These are phyloP conservation scores for Arthrobotrys pseudoclavata DNA, from an alignment of 2,329 filamentous ascomycete species.

Conservation along the genomic window DNA sequence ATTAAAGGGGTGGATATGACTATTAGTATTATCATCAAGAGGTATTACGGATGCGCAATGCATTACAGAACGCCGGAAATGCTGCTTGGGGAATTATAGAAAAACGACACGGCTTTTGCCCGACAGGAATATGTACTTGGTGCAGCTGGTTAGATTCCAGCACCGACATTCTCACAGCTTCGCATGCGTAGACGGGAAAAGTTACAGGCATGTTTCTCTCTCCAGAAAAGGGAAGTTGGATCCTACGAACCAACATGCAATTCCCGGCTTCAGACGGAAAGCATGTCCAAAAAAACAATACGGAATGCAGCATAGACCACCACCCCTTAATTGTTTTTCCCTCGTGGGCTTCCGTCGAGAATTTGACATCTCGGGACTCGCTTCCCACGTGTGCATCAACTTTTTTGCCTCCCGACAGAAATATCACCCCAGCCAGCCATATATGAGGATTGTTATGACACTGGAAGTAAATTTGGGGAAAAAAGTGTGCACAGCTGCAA, in stretches of 20 bases:
- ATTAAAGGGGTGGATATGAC: constrained; percentile 6
- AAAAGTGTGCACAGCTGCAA: constrained; percentile 8
- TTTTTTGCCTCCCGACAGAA: background rate
- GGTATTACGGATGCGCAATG: constrained; percentile 16
- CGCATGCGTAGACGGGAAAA: background rate
- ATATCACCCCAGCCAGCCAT: constrained; percentile 10
- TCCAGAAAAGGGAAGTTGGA: constrained; percentile 44
- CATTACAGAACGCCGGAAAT: constrained; percentile 16
- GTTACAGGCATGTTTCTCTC: constrained; percentile 1
- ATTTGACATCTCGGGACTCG: constrained; percentile 54
- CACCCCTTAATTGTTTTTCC: background rate
- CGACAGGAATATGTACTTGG: constrained; percentile 21
- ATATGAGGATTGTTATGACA: background rate
- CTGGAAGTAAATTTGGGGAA: background rate
- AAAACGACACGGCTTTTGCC: constrained; percentile 3
- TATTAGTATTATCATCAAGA: background rate
- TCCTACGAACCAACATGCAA: constrained; percentile 18
- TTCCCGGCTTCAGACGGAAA: constrained; percentile 25
- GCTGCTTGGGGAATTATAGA: constrained; percentile 4
- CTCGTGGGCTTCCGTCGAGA: constrained; percentile 14
- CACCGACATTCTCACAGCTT: constrained; percentile 1
- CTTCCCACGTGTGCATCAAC: constrained; percentile 58
- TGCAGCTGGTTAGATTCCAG: background rate
- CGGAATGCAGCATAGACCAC: constrained; percentile 32
- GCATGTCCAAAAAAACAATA: background rate